Evolutionary conservation across 78 protist species (phyloP).

Genomic region (Salpingoeca rosetta): DNA sequence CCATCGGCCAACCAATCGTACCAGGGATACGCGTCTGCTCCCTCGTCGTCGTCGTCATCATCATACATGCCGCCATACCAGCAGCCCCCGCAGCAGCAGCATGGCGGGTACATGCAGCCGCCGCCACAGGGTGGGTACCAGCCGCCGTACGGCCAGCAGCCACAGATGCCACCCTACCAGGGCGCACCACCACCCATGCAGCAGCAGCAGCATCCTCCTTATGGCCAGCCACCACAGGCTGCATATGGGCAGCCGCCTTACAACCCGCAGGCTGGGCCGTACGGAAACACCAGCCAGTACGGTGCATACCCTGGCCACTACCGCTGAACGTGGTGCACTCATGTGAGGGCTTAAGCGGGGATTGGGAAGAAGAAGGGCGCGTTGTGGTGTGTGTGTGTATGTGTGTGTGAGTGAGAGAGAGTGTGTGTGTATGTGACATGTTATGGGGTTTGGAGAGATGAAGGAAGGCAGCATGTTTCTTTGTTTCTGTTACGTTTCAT

Average conservation of each 20-base stretch:
- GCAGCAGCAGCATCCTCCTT: neutral
- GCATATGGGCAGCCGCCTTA: too few relatives aligned
- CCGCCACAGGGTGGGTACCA: neutral
- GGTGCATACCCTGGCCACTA: neutral
- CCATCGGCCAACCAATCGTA: neutral
- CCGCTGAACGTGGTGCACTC: neutral
- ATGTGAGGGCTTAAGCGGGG: neutral
- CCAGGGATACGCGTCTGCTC: too few relatives aligned
- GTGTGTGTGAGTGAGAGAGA: neutral
- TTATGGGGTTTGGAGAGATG: too few relatives aligned
- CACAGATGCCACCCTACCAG: too few relatives aligned
- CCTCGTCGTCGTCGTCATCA: too few relatives aligned
- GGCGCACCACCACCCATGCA: neutral
- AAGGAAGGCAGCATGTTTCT: too few relatives aligned
- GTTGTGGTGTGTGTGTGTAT: too few relatives aligned
- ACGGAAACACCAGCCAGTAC: too few relatives aligned
- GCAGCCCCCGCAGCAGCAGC: neutral
- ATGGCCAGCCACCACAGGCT: neutral
- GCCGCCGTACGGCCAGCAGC: neutral
- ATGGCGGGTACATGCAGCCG: neutral
- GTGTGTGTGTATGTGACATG: too few relatives aligned
- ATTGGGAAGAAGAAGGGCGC: neutral
- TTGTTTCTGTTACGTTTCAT: too few relatives aligned
- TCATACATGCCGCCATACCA: neutral
- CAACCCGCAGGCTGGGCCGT: too few relatives aligned